Evolutionary conservation across 139 green algal genomes (phyloP).

Genomic region (Protoeuglena noctilucae): DNA sequence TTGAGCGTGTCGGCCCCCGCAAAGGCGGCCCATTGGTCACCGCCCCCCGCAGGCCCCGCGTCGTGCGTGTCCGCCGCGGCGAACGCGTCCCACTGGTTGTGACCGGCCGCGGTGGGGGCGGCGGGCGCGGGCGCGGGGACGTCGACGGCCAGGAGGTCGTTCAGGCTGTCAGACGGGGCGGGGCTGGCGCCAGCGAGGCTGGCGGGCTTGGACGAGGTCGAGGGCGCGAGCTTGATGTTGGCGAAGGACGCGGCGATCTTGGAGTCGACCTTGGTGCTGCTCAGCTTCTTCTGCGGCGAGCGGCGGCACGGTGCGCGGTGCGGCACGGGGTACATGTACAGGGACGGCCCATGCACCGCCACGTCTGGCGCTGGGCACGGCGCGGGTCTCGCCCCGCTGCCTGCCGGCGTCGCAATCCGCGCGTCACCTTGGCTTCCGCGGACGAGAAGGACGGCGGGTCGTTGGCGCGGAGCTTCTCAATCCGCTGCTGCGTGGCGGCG

Average conservation of each 20-base stretch:
- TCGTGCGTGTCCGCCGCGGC: background rate
- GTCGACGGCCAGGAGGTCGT: background rate
- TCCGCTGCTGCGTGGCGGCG: slow-evolving; percentile 46
- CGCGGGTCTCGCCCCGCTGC: background rate
- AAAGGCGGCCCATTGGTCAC: background rate
- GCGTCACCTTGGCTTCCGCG: slow-evolving; percentile 14
- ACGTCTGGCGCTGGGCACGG: slow-evolving; percentile 1
- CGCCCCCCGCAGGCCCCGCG: too few species aligned
- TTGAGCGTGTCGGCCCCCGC: background rate
- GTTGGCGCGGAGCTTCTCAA: slow-evolving; percentile 51
- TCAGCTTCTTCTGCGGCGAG: slow-evolving; percentile 50
- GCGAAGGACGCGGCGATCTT: slow-evolving; percentile 45
- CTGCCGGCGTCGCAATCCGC: slow-evolving; percentile 6
- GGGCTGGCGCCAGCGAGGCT: background rate
- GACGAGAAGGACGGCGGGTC: background rate
- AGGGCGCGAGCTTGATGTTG: background rate
- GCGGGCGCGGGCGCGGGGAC: too few species aligned
- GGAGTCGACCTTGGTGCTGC: slow-evolving; percentile 53
- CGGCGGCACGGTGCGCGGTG: too few species aligned
- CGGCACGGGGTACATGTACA: too few species aligned
- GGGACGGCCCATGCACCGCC: too few species aligned
- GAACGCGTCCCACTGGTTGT: background rate
- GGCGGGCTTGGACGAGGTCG: too few species aligned
- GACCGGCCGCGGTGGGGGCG: too few species aligned
- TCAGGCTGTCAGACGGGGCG: background rate